phyloP scores from a whole-genome alignment of 305 asterid genomes.

The Plantago lanceolata region DNA sequence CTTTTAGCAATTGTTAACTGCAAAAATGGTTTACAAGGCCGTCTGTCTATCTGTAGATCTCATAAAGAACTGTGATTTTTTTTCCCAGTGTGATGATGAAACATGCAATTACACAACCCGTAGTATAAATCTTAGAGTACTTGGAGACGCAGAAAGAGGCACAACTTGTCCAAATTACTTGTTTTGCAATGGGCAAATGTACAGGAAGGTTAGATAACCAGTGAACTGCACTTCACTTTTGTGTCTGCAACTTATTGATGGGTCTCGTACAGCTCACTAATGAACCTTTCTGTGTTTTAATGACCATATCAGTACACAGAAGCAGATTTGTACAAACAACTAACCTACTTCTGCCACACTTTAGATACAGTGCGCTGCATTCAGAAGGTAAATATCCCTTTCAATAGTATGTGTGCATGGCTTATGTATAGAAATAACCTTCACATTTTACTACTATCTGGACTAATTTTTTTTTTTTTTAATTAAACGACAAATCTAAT shows the following conservation, averaged over 20 bases:
- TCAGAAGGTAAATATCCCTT: background rate
- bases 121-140: conserved; percentile 65
- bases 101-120: conserved; percentile 84
- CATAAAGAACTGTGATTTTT: conserved; percentile 9
- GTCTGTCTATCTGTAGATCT: conserved; percentile 3
- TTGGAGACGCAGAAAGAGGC: conserved; percentile 82
- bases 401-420: background rate
- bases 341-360: conserved; percentile 66
- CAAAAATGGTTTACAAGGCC: conserved; percentile 6
- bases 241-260: background rate
- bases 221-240: conserved; percentile 8
- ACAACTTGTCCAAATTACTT: conserved; percentile 93
- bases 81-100: conserved; percentile 86
- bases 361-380: conserved; percentile 76
- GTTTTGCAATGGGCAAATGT: conserved; percentile 71
- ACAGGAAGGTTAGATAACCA: conserved; percentile 56
- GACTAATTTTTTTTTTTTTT: no score
- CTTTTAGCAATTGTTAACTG: conserved; percentile 20
- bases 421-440: background rate
- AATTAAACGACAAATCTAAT: no score
- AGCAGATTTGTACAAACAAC: conserved; percentile 82
- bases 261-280: conserved; percentile 13
- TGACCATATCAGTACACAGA: conserved; percentile 59
- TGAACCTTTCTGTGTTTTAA: conserved; percentile 1
- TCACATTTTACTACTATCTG: no score